Evolutionary conservation across 192 early-diverging fungal species (phyloP).

Genomic region (Coemansia sp.): DNA sequence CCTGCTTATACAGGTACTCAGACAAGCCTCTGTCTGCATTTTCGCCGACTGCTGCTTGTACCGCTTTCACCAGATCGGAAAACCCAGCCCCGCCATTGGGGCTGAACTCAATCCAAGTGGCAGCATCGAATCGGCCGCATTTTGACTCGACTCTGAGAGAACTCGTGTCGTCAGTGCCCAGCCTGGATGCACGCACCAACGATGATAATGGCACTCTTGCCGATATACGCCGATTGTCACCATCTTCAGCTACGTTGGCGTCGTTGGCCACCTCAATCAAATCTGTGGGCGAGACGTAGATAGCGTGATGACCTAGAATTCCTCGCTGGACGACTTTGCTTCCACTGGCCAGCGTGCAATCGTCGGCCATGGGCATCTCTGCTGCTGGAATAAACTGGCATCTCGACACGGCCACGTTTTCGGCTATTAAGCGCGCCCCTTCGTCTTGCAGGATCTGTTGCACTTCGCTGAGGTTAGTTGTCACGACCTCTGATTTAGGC

Average conservation of each 20-base stretch:
- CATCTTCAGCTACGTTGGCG: too few species aligned
- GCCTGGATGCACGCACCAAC: constrained; percentile 13
- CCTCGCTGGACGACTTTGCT: constrained; percentile 16
- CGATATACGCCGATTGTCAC: background rate
- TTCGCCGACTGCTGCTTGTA: constrained; percentile 7
- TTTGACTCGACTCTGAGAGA: constrained; percentile 23
- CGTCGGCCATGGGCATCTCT: constrained; percentile 3
- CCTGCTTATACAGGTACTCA: constrained; percentile 45
- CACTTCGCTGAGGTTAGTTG: constrained; percentile 6
- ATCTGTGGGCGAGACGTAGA: constrained; percentile 14
- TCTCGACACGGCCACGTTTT: background rate
- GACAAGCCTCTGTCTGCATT: constrained; percentile 10
- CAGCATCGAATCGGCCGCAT: constrained; percentile 28
- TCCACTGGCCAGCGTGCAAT: background rate
- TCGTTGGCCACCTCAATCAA: constrained; percentile 17
- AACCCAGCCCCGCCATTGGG: background rate
- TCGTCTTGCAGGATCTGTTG: constrained; percentile 19
- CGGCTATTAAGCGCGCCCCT: background rate
- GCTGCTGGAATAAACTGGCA: constrained; percentile 11
- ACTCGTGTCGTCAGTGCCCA: background rate
- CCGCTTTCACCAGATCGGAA: background rate
- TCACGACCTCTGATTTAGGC: background rate
- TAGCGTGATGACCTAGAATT: background rate
- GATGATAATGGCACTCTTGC: constrained; percentile 6
- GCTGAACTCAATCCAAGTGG: constrained; percentile 29